Evolutionary conservation across 148 eudicot genomes (phyloP), one percentile per base, ranked within the genome.

Genomic region (Simmondsia chinensis): DNA sequence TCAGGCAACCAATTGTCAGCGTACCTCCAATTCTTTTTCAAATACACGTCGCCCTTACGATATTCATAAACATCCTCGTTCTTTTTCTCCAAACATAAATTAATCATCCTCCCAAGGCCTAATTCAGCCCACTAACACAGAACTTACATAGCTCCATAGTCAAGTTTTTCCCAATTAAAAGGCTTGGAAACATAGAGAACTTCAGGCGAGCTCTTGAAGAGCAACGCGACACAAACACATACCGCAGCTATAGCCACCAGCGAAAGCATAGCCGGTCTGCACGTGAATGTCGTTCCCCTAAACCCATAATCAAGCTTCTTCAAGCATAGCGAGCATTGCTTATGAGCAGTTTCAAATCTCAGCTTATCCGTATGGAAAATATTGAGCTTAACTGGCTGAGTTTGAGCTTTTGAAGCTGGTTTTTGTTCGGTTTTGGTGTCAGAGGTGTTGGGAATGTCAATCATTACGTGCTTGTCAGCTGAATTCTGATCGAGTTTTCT

Each of bases 241-340:
- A 82, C 89, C 16, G 91, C 94, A 21, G 99, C 96, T 33, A 93
- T 73, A 12, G 81, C 69, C 30, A 93, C 70, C 75, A 93, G 68
- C 1, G 99, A 79, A 13, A 93, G 64, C 87, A 93, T 76, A 11
- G 73, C 77, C 2, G 99, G 96, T 51, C 72, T 74, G 53, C 57
- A 79, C 20, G 70, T 41, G 16, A 82, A 29, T 2, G 83, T 69
- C 20, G 77, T 30, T 59, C 72, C 59, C 16, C 44, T 7, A 12
- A 43, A 49, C 13, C 67, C 65, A 45, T 60, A 73, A 28, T 38
- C 43, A 39, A 70, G 42, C 33, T 70, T 89, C 57, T 38, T 64
- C 7, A 52, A 68, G 27, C 97, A 91, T 14, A 59, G 62, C 39
- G 43, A 61, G 76, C 97, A 91, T 9, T 38, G 49, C 54, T 31